Evolutionary conservation across 805 yeast species (phyloP).

Genomic region (Saturnispora saitoi): DNA sequence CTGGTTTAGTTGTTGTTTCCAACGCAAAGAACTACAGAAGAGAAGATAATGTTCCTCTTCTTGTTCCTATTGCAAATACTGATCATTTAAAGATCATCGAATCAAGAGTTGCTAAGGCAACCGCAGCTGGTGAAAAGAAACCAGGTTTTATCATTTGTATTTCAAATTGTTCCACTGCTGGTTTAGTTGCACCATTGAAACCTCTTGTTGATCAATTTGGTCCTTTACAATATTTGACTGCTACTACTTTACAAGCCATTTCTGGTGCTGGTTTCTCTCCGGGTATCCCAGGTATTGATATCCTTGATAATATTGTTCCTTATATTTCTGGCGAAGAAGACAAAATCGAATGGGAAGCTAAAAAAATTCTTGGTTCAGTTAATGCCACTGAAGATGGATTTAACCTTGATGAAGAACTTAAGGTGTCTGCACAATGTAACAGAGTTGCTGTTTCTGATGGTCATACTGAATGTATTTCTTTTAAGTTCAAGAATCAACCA

Average conservation of each 20-base stretch:
- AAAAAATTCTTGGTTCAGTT: constrained; percentile 76
- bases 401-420: constrained; percentile 58
- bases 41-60: constrained; percentile 75
- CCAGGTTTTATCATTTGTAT: constrained; percentile 89
- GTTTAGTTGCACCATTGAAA: constrained; percentile 90
- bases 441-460: constrained; percentile 97
- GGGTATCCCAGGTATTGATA: constrained; percentile 92
- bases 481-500: constrained; percentile 72
- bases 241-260: constrained; percentile 93
- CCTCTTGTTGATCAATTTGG: constrained; percentile 90
- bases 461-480: constrained; percentile 90
- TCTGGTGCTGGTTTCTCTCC: constrained; percentile 99
- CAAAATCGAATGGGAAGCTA: constrained; percentile 97
- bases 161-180: constrained; percentile 98
- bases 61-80: constrained; percentile 92
- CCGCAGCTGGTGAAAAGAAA: constrained; percentile 39
- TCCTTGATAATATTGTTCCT: constrained; percentile 90
- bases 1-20: constrained; percentile 79
- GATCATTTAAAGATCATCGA: constrained; percentile 76
- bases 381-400: constrained; percentile 46
- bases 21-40: constrained; percentile 96
- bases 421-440: constrained; percentile 92
- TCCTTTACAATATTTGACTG: constrained; percentile 76
- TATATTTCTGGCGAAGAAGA: constrained; percentile 96
- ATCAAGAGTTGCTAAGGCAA: constrained; percentile 45